Evolutionary conservation across 176 grass and related monocot species (phyloP), one percentile per base, ranked within the genome.

Genomic region (Oryza glaberrima): DNA sequence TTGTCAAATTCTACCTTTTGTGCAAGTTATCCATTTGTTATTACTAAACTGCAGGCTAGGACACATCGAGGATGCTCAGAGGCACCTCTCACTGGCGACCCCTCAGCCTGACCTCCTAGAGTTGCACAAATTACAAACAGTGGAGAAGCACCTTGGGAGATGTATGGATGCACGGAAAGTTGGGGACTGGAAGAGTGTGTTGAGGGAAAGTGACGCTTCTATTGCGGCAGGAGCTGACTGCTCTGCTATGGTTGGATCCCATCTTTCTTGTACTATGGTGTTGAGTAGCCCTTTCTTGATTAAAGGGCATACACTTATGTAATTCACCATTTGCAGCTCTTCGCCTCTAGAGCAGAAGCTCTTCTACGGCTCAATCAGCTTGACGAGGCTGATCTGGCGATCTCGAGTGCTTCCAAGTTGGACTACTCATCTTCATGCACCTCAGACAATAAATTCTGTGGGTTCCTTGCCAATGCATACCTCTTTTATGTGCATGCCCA

Each of bases 151-250:
- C 83, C 79, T 98, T 69, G 88, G 78, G 47, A 87, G 95, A 84
- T 98, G 91, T 79, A 45, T 88, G 46, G 87, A 98, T 82, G 93
- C 95, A 1, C 85, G 93, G 4, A 95, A 89, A 51, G 68, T 67
- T 56, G 85, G 91, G 46, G 95, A 98, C 84, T 98, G 95, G 95
- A 98, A 92, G 83, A 95, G 76, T 66, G 73, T 80, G 4, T 78
- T 98, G 20, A 83, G 88, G 52, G 95, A 98, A 90, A 88, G 68
- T 61, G 91, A 95, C 87, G 88, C 88, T 43, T 91, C 95, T 28
- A 98, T 98, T 70, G 90, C 93, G 3, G 87, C 91, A 25, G 95
- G 95, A 82, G 95, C 93, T 17, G 95, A 98, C 46, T 93, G 93
- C 70, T 98, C 95, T 67, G 76, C 93, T 41, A 78, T 90, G 89